A percentile compares a stretch with the other conserved stretches of the same genome.
Conservation (phyloP, 1,284 basidiomycete species). For the Apiotrichum sp. region DNA sequence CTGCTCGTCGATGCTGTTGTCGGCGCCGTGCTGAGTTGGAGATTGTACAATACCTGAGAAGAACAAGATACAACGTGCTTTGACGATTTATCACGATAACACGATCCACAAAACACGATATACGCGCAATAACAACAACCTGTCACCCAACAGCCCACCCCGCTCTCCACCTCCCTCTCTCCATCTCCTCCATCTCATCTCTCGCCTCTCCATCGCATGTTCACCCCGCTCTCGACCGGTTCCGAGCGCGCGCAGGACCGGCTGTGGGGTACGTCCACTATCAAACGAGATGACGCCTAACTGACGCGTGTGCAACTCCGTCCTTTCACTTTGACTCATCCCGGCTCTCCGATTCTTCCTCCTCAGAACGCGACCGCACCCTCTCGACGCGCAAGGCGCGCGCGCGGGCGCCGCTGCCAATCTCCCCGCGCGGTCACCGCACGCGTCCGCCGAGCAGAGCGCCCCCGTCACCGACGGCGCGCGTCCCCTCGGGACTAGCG, state of each 20-base stretch:
- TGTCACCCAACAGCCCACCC: too few relatives aligned
- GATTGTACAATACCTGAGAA: too few relatives aligned
- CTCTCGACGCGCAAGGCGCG: slow-evolving; percentile 25
- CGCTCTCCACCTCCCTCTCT: too few relatives aligned
- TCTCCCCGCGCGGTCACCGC: not conserved
- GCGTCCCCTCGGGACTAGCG: not conserved
- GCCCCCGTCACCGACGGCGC: not conserved
- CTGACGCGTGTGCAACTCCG: too few relatives aligned
- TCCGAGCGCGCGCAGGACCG: slow-evolving; percentile 44
- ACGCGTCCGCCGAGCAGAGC: not conserved
- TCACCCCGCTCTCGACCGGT: slow-evolving; percentile 45
- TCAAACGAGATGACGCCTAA: not conserved
- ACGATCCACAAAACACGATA: too few relatives aligned
- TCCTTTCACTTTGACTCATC: not conserved
- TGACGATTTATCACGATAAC: too few relatives aligned
- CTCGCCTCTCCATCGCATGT: slow-evolving; percentile 24
- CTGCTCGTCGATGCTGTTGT: too few relatives aligned
- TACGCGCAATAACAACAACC: too few relatives aligned
- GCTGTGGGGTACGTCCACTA: slow-evolving; percentile 36
- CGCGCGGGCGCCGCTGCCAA: slow-evolving; percentile 11
- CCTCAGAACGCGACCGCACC: slow-evolving; percentile 21
- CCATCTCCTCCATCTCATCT: too few relatives aligned
- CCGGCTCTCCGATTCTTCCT: not conserved
- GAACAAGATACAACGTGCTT: too few relatives aligned
- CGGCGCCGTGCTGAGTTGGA: too few relatives aligned